phyloP scores from a whole-genome alignment of 2,329 filamentous ascomycete genomes.

The Aspergillus fumigatus region DNA sequence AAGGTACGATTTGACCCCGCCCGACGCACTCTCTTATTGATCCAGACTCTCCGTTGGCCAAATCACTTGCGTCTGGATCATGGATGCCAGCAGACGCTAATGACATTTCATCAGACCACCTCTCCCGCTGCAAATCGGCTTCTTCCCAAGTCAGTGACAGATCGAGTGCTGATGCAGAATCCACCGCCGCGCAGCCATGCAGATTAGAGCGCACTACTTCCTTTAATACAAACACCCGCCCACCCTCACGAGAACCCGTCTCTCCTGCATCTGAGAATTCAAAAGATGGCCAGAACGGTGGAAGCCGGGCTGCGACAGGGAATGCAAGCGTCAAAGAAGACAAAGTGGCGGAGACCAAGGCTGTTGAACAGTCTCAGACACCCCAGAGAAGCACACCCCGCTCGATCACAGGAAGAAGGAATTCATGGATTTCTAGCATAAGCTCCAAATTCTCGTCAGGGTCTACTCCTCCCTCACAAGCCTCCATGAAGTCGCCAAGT shows the following conservation, averaged over 20 bases:
- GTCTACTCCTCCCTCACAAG: conserved; percentile 38
- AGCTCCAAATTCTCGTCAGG: conserved; percentile 82
- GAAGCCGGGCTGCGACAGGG: conserved; percentile 8
- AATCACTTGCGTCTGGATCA: conserved; percentile 2
- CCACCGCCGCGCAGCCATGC: conserved; percentile 11
- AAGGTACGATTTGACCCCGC: conserved; percentile 57
- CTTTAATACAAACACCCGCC: conserved; percentile 18
- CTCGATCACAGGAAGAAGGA: conserved; percentile 51
- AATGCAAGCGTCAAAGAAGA: conserved; percentile 16
- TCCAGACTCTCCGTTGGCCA: background rate
- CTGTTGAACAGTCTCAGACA: conserved; percentile 15
- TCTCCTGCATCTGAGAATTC: conserved; percentile 9
- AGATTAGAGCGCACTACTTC: conserved; percentile 21
- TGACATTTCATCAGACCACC: conserved; percentile 22
- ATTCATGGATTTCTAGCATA: conserved; percentile 90
- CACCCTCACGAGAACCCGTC: conserved; percentile 13
- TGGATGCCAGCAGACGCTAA: conserved; percentile 7
- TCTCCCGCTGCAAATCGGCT: conserved; percentile 34
- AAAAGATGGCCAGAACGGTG: conserved; percentile 13
- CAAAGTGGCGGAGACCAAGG: conserved; percentile 19
- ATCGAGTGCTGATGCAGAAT: conserved; percentile 19
- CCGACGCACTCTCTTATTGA: background rate
- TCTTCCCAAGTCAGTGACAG: conserved; percentile 29
- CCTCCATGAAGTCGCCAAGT: conserved; percentile 27
- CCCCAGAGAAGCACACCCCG: conserved; percentile 25